Percentiles rank a stretch among this genome's conserved stretches.
These are phyloP conservation scores for Arxiozyma slooffiae DNA, from an alignment of 1,139 yeast species.

Conservation along the genomic window DNA sequence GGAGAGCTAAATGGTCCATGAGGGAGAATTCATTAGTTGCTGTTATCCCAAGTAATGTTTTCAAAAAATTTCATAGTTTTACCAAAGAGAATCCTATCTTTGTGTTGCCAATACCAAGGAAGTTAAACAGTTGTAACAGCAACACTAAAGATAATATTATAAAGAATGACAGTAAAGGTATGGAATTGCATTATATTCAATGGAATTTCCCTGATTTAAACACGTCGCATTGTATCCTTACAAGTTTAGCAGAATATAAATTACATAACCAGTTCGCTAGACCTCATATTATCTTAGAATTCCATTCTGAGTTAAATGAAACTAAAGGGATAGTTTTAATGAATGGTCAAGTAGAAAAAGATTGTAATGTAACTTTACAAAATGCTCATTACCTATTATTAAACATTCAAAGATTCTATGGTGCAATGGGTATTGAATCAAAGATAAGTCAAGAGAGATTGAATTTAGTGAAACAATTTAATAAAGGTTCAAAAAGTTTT, in stretches of 20 bases:
- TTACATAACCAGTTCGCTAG: conserved; percentile 85
- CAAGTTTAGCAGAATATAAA: conserved; percentile 87
- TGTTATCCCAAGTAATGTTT: conserved; percentile 45
- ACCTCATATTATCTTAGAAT: conserved; percentile 85
- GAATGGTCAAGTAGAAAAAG: conserved; percentile 79
- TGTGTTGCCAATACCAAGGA: conserved; percentile 59
- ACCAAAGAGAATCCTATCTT: conserved; percentile 72
- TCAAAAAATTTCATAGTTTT: conserved; percentile 48
- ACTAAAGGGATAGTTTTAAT: conserved; percentile 63
- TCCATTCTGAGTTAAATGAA: conserved; percentile 68
- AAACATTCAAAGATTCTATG: conserved; percentile 83
- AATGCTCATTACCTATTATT: conserved; percentile 73
- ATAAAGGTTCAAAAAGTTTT: conserved; percentile 55
- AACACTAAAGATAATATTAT: conserved; percentile 6
- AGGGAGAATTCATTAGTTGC: conserved; percentile 60
- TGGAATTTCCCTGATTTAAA: conserved; percentile 85
- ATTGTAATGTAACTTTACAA: conserved; percentile 47
- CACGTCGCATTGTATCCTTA: conserved; percentile 83
- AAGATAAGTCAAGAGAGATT: conserved; percentile 42
- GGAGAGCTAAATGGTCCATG: conserved; percentile 78
- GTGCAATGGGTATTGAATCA: conserved; percentile 44
- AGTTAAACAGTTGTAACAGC: conserved; percentile 8
- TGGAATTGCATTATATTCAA: conserved; percentile 86
- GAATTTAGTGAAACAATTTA: conserved; percentile 55
- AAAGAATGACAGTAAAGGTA: conserved; percentile 29